These are phyloP conservation scores for Corylus americana DNA, from an alignment of 306 rosid genomes.

Conservation along the genomic window DNA sequence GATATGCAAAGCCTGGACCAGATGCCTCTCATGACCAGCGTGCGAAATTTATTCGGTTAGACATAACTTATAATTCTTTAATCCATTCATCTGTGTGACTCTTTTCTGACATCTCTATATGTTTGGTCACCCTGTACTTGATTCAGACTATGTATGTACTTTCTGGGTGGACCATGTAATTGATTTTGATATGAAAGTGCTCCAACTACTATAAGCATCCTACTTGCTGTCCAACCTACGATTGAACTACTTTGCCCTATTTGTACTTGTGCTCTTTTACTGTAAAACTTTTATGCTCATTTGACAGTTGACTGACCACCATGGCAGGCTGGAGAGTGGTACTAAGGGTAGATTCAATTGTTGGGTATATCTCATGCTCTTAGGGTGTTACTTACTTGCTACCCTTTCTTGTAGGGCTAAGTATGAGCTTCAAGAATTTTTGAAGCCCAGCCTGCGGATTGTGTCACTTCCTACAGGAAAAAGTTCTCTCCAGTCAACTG, in stretches of 20 bases:
- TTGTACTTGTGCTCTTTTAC: slow-evolving; percentile 8
- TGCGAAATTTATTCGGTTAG: slow-evolving; percentile 78
- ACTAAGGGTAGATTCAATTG: slow-evolving; percentile 4
- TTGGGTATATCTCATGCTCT: slow-evolving; percentile 20
- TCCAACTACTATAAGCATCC: background rate
- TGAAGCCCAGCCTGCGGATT: slow-evolving; percentile 97
- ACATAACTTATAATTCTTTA: slow-evolving; percentile 20
- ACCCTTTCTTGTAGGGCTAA: slow-evolving; percentile 64
- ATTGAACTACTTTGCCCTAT: background rate
- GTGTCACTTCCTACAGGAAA: slow-evolving; percentile 49
- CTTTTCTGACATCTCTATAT: slow-evolving; percentile 25
- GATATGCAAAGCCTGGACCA: slow-evolving; percentile 70
- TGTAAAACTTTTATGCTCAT: background rate
- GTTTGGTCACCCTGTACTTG: slow-evolving; percentile 21
- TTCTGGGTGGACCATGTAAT: background rate
- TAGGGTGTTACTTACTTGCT: slow-evolving; percentile 21
- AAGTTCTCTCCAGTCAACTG: slow-evolving; percentile 51
- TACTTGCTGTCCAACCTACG: background rate
- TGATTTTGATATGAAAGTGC: background rate
- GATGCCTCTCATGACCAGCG: slow-evolving; percentile 79
- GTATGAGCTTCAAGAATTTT: slow-evolving; percentile 85
- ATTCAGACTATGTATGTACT: slow-evolving; percentile 1
- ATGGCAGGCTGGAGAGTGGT: slow-evolving; percentile 15
- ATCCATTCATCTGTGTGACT: slow-evolving; percentile 23
- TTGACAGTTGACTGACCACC: background rate